Conservation (phyloP, 2,329 filamentous ascomycete genomes). For the Talaromyces sp. region DNA sequence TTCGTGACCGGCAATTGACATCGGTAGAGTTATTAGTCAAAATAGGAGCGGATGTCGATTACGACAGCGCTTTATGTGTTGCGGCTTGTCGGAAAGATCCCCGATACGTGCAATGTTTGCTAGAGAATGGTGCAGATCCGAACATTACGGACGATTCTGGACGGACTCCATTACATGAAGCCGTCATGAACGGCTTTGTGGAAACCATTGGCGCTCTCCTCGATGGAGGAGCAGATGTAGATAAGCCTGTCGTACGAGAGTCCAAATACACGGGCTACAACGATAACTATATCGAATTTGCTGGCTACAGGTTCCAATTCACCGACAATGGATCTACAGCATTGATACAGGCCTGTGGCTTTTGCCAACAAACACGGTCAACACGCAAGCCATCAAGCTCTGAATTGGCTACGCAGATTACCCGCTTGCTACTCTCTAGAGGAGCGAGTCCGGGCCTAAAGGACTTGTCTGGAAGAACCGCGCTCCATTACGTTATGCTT, state of each 20-base stretch:
- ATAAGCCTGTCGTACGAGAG: neutral
- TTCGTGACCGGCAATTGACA: neutral
- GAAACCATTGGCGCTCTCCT: neutral
- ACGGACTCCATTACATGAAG: constrained; percentile 1
- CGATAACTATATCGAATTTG: neutral
- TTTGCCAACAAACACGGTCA: neutral
- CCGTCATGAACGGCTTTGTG: neutral
- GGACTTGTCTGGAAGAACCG: neutral
- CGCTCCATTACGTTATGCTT: neutral
- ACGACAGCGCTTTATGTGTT: neutral
- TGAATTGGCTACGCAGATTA: neutral
- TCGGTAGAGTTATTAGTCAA: neutral
- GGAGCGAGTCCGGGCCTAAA: neutral
- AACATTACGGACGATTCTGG: neutral
- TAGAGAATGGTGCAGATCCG: neutral
- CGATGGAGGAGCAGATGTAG: neutral
- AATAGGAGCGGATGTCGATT: neutral
- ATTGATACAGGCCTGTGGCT: neutral
- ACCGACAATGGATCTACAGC: neutral
- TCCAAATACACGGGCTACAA: neutral
- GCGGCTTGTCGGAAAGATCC: neutral
- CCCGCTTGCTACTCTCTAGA: neutral
- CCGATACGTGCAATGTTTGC: neutral
- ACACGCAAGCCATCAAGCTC: neutral
- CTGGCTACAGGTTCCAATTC: neutral